Evolutionary conservation across 2,329 filamentous ascomycete genomes (phyloP).

Genomic region (Fusarium clavum): DNA sequence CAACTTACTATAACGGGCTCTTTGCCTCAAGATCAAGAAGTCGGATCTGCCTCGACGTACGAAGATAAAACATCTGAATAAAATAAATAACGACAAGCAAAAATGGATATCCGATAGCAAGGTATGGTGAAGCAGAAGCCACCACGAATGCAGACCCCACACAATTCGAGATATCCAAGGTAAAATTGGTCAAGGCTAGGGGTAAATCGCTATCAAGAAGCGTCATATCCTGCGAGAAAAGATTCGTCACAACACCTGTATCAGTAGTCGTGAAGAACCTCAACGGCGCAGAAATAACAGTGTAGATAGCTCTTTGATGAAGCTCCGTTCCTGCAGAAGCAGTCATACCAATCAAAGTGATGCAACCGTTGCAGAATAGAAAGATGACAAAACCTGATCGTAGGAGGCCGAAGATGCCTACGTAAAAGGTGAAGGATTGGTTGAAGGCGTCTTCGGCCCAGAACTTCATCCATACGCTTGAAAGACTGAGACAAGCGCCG

Average conservation of each 20-base stretch:
- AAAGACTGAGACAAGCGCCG: conserved; percentile 47
- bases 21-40: conserved; percentile 72
- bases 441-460: conserved; percentile 52
- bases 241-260: conserved; percentile 55
- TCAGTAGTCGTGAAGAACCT: conserved; percentile 57
- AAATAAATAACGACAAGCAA: conserved; percentile 59
- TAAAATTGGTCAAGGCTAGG: conserved; percentile 48
- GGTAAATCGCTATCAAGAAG: conserved; percentile 57
- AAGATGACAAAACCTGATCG: conserved; percentile 31
- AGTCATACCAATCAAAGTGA: conserved; percentile 44
- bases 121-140: conserved; percentile 55
- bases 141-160: conserved; percentile 63
- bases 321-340: conserved; percentile 49
- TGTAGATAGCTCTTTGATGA: conserved; percentile 50
- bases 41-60: conserved; percentile 70
- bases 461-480: conserved; percentile 56
- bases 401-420: conserved; percentile 49
- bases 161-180: conserved; percentile 33
- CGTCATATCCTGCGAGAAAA: conserved; percentile 60
- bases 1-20: conserved; percentile 55
- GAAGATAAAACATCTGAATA: conserved; percentile 68
- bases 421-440: conserved; percentile 44
- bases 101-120: conserved; percentile 63
- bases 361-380: conserved; percentile 26
- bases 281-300: conserved; percentile 54